These are phyloP conservation scores for Termitomyces sp. DNA, from an alignment of 768 basidiomycete genomes.

Conservation along the genomic window DNA sequence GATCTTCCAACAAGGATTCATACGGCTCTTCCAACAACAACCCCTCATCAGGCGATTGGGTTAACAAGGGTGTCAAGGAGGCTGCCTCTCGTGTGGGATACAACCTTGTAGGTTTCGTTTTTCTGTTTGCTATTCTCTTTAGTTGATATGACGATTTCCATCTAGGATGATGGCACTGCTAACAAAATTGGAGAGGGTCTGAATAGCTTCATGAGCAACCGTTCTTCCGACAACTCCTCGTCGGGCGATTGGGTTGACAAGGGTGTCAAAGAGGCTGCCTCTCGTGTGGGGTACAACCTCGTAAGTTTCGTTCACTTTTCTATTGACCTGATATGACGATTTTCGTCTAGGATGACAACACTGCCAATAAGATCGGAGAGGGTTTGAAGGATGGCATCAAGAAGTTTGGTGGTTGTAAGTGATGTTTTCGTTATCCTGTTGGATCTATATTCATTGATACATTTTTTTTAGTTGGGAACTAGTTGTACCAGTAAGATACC, in stretches of 20 bases:
- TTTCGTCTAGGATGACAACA: conserved; percentile 28
- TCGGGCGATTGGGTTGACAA: conserved; percentile 24
- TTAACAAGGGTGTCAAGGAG: conserved; percentile 31
- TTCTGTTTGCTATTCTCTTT: background rate
- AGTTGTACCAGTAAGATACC: background rate
- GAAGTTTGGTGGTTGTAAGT: conserved; percentile 31
- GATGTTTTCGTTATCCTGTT: background rate
- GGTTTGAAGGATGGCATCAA: conserved; percentile 32
- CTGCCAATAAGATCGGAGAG: conserved; percentile 33
- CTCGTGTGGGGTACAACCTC: conserved; percentile 40
- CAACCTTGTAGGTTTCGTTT: conserved; percentile 35
- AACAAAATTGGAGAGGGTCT: conserved; percentile 34
- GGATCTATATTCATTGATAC: background rate
- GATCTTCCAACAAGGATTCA: conserved; percentile 3
- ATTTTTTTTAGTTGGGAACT: background rate
- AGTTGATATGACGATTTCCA: background rate
- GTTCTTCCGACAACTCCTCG: conserved; percentile 17
- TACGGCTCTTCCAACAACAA: conserved; percentile 20
- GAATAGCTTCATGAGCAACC: too few species aligned
- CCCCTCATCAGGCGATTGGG: conserved; percentile 18
- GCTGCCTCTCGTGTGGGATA: conserved; percentile 39
- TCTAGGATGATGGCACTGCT: conserved; percentile 34
- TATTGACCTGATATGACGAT: background rate
- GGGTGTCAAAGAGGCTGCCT: conserved; percentile 34
- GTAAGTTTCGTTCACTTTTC: conserved; percentile 29